Base-by-base conservation (phyloP, 1,139 yeast species). In the Debaryomyces psychrophilus region DNA sequence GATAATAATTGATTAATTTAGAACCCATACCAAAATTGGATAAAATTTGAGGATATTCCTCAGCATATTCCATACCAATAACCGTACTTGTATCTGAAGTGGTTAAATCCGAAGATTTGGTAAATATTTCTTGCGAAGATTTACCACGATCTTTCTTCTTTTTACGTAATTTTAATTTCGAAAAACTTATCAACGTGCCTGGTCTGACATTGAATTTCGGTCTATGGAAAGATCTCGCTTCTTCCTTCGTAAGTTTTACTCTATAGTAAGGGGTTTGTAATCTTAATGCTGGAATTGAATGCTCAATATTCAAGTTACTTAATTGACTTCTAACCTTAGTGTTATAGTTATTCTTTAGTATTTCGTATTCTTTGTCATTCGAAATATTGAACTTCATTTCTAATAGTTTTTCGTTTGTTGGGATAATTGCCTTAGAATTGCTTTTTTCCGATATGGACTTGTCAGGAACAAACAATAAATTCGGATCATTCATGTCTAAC, bases 21-120 rank as follows among this genome's bases (percentile, higher is more conserved):
- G 93, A 86, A 7, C 97, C 96, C 99, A 95, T 95, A 49, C 99
- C 99, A 64, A 87, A 89, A 51, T 88, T 89, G 4, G 95, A 87
- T 31, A 93, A 67, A 4, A 89, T 87, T 48, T 85, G 69, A 0
- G 99, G 99, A 47, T 78, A 78, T 62, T 93, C 97, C 64, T 95
- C 99, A 5, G 95, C 81, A 60, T 90, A 93, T 62, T 95, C 99
- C 75, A 90, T 72, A 44, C 89, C 77, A 49, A 90, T 81, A 22
- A 90, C 77, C 14, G 83, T 82, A 0, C 90, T 90, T 1, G 90
- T 80, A 61, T 95, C 99, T 22, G 96, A 89, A 3, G 86, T 64
- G 0, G 98, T 85, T 48, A 95, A 73, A 62, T 92, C 98, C 2
- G 82, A 71, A 0, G 96, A 81, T 45, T 76, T 77, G 8, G 81